Base-by-base conservation (phyloP, 495 filamentous ascomycete species). In the Penicillium tannophilum region DNA sequence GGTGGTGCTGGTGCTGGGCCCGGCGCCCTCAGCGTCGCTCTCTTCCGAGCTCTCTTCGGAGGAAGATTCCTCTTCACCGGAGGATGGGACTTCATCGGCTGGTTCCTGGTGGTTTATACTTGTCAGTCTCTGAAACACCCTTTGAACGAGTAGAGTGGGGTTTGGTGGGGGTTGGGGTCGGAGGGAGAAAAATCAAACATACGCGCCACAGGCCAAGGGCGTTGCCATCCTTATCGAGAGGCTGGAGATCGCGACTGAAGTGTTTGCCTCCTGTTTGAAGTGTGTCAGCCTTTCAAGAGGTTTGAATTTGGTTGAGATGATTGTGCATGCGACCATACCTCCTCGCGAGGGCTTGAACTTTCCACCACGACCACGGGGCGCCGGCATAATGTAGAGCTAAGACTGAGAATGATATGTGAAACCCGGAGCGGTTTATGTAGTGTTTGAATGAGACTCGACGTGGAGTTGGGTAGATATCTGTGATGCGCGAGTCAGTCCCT, bases 331-430 rank as follows among this genome's bases (percentile, higher is more conserved):
- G 30, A 60, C 72, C 85, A 62, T 79, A 93, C 92, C 91, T 80
- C 94, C 94, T 76, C 94, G 84, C 55, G 88, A 90, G 59, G 89
- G 91, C 79, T 98, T 98, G 72, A 92, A 97, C 77, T 97, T 98
- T 73, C 91, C 91, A 63, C 89, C 92, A 64, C 92, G 88, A 41
- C 91, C 91, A 57, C 77, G 76, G 55, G 76, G 78, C 17, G 20
- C 20, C 2, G 78, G 70, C 78, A 80, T 80, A 19, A 59, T 49
- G 51, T 45, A 12, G 35, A 54, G n/a, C 16, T 17, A 7, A 17
- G 17, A n/a, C 5, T n/a, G 12, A 14, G 36, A 14, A n/a, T n/a
- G 2, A 41, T n/a, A 17, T 4, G 39, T 6, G 39, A 17, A 36
- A 12, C 14, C 6, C 14, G 1, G 16, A 41, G n/a, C 14, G 16